phyloP scores from a whole-genome alignment of 495 filamentous ascomycete species.

The Penicillium cosmopolitanum region DNA sequence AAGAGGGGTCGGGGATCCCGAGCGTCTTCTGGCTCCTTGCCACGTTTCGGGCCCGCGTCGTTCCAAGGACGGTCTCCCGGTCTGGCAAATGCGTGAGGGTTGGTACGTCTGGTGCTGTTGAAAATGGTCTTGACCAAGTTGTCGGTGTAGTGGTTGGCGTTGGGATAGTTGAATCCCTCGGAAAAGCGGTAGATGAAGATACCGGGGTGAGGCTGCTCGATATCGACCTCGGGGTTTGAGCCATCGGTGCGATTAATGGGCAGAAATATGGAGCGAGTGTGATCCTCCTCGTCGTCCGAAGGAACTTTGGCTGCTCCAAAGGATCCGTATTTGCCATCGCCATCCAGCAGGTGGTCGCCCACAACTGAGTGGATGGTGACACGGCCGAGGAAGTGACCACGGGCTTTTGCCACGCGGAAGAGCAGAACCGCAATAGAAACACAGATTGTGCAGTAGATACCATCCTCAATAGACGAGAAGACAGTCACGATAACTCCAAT shows the following conservation, averaged over 20 bases:
- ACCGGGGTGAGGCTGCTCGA: slow-evolving; percentile 83
- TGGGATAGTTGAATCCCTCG: slow-evolving; percentile 96
- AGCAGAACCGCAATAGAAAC: slow-evolving; percentile 78
- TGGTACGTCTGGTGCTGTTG: slow-evolving; percentile 75
- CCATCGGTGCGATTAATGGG: slow-evolving; percentile 87
- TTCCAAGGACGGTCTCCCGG: slow-evolving; percentile 95
- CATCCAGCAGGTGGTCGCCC: slow-evolving; percentile 78
- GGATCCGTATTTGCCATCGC: slow-evolving; percentile 59
- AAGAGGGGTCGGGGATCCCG: slow-evolving; percentile 66
- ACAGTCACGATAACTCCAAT: slow-evolving; percentile 89
- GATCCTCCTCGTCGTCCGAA: slow-evolving; percentile 32
- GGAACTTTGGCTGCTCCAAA: slow-evolving; percentile 42
- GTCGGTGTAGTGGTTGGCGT: slow-evolving; percentile 89
- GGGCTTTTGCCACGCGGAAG: slow-evolving; percentile 82
- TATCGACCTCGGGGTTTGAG: slow-evolving; percentile 82
- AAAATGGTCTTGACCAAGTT: slow-evolving; percentile 76
- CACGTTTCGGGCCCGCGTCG: slow-evolving; percentile 77
- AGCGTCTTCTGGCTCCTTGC: slow-evolving; percentile 43
- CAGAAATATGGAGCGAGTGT: slow-evolving; percentile 78
- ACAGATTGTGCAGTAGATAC: slow-evolving; percentile 85
- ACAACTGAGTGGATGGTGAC: slow-evolving; percentile 89
- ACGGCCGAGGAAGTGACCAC: slow-evolving; percentile 84
- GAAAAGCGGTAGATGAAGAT: slow-evolving; percentile 98
- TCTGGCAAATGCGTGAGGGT: slow-evolving; percentile 60
- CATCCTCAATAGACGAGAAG: slow-evolving; percentile 86